Conservation (phyloP, 208 protist genomes). For the Leishmania amazonensis region DNA sequence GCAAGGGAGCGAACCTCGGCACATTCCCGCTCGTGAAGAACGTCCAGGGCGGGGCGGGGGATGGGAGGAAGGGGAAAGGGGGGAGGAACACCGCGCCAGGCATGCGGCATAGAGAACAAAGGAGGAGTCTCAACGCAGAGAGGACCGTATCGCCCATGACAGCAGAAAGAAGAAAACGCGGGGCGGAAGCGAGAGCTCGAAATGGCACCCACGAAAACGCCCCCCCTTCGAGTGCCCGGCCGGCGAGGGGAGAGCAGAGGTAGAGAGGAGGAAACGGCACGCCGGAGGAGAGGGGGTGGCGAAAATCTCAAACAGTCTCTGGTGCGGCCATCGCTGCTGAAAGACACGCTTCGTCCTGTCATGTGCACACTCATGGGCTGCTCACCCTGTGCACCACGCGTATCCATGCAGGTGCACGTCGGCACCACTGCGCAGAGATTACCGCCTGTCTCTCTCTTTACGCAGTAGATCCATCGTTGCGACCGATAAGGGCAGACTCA, state of each 20-base stretch:
- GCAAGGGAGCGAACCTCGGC: neutral
- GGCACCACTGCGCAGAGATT: neutral
- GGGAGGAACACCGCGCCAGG: neutral
- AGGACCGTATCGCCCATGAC: neutral
- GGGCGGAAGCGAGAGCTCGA: neutral
- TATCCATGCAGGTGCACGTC: neutral
- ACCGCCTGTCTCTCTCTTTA: neutral
- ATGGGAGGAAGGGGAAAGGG: neutral
- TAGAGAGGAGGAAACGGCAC: neutral
- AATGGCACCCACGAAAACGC: neutral
- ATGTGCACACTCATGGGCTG: too few species aligned
- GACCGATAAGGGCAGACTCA: constrained; percentile 38
- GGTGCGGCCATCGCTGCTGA: neutral
- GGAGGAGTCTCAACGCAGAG: neutral
- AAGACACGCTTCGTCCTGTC: neutral
- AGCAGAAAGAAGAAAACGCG: neutral
- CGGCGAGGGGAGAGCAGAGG: neutral
- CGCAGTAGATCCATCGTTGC: neutral
- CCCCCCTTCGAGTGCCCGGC: neutral
- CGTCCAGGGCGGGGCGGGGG: neutral
- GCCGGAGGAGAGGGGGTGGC: neutral
- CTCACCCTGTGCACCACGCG: neutral
- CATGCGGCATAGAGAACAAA: neutral
- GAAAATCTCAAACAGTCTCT: too few species aligned
- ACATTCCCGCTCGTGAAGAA: neutral